Percentiles rank a stretch among this genome's conserved stretches.
Evolutionary conservation across 768 basidiomycete species (phyloP).

Genomic region (Steccherinum ochraceum): DNA sequence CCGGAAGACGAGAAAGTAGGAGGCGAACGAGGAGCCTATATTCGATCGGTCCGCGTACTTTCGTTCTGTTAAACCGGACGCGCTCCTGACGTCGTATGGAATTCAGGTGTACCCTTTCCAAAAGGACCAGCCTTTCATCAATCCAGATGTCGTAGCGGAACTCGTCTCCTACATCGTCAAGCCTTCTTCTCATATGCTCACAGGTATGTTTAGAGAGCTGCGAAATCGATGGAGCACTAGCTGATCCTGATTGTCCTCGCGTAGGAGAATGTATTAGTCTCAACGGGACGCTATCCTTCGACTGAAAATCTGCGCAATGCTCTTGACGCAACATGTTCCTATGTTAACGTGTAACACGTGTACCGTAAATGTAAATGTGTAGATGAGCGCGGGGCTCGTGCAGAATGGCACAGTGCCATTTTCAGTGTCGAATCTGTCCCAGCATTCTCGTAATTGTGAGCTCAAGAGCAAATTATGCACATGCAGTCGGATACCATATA

Average conservation of each 20-base stretch:
- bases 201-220: slow-evolving; percentile 5
- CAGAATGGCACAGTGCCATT: no score
- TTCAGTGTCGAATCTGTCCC: no score
- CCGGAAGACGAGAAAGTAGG: background rate
- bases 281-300: background rate
- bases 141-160: slow-evolving; percentile 6
- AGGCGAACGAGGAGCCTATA: background rate
- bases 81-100: background rate
- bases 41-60: background rate
- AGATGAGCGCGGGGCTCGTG: no score
- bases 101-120: background rate
- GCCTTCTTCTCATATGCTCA: slow-evolving; percentile 12
- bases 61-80: background rate
- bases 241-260: background rate
- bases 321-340: no score
- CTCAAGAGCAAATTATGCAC: no score
- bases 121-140: background rate
- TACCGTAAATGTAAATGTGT: no score
- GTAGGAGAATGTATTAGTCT: background rate
- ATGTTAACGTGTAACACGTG: no score
- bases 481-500: no score
- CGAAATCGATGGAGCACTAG: background rate
- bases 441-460: no score
- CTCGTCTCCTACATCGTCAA: slow-evolving; percentile 14
- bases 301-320: no score